Base-by-base conservation (phyloP, 2,329 filamentous ascomycete genomes). In the Immersiporthe knoxdaviesiana region DNA sequence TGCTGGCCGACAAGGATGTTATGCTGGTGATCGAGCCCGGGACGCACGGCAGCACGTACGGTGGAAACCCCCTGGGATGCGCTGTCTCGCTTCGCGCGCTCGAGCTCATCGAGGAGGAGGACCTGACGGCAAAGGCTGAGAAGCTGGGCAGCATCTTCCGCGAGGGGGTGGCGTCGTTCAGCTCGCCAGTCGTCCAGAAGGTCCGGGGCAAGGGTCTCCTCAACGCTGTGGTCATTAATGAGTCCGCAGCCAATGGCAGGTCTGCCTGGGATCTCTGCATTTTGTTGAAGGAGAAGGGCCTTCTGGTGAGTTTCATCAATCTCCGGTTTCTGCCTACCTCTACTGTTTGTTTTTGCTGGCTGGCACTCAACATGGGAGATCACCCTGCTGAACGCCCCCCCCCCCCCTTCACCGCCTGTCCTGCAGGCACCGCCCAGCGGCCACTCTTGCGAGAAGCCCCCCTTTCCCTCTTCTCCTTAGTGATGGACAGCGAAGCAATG, bases 11-110 rank as follows among this genome's bases (percentile, higher is more conserved):
- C 76, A 94, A 91, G 82, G 94, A 97, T 68, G 86, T 98, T 72
- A 97, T 99, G 94, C 87, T 97, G 74, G 96, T 95, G 12, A 86
- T 99, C 72, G 96, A 99, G 85, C 93, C 96, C 35, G 96, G 96
- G 70, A 98, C 96, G 35, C 96, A 99, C 81, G 96, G 96, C 63
- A 97, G 93, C 56, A 99, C 96, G n/a, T 99, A 98, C 77, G 96
- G 96, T 71, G 96, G 96, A 64, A 99, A 99, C 82, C 96, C 96
- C 24, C 86, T 99, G 16, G 96, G 94, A 32, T 98, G 94, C 75
- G 96, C 96, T 52, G 93, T 99, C 39, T 97, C 95, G 32, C 97
- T 99, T 78, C 92, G 94, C 72, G 96, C 96, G 27, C 86, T 99
- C 59, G 94, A 99, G 84, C 88, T 99, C 67, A 91, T 99, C 74